A percentile compares a stretch with the other conserved stretches of the same genome.
Evolutionary conservation across 106 monocot species (phyloP).

Genomic region (Acorus gramineus): DNA sequence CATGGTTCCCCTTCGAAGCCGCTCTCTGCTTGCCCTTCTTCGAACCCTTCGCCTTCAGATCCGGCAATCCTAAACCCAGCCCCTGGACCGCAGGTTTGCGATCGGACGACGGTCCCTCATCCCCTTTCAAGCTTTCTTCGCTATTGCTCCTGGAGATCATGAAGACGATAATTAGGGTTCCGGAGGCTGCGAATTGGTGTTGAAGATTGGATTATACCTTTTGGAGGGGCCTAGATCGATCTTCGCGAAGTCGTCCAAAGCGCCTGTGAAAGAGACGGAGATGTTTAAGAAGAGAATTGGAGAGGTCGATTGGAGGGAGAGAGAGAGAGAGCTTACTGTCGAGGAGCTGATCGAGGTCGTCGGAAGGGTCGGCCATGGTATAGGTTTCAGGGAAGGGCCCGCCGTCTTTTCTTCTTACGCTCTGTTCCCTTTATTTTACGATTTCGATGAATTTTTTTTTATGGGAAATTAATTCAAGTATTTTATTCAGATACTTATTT

Average conservation of each 20-base stretch:
- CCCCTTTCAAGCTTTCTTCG: background rate
- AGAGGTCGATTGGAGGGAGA: background rate
- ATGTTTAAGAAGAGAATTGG: background rate
- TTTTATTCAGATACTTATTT: no score
- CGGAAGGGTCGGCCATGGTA: conserved; percentile 21
- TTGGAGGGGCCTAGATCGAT: conserved; percentile 14
- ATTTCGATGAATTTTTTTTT: no score
- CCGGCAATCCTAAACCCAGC: conserved; percentile 33
- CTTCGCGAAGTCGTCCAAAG: conserved; percentile 42
- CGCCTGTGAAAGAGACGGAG: conserved; percentile 12
- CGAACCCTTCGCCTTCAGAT: conserved; percentile 9
- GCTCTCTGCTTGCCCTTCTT: conserved; percentile 31
- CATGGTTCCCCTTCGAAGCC: conserved; percentile 11
- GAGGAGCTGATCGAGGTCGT: conserved; percentile 45
- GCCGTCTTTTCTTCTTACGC: no score
- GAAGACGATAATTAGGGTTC: no score
- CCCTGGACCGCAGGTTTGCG: conserved; percentile 11
- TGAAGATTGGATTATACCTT: background rate
- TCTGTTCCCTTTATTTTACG: no score
- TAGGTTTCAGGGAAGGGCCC: no score
- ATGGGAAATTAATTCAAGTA: no score
- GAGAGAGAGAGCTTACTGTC: conserved; percentile 19
- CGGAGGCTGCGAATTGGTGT: no score
- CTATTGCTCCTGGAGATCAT: background rate
- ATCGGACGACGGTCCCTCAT: no score